These are phyloP conservation scores for Rhizopogon parksii DNA, from an alignment of 1,284 basidiomycete species.

Conservation along the genomic window DNA sequence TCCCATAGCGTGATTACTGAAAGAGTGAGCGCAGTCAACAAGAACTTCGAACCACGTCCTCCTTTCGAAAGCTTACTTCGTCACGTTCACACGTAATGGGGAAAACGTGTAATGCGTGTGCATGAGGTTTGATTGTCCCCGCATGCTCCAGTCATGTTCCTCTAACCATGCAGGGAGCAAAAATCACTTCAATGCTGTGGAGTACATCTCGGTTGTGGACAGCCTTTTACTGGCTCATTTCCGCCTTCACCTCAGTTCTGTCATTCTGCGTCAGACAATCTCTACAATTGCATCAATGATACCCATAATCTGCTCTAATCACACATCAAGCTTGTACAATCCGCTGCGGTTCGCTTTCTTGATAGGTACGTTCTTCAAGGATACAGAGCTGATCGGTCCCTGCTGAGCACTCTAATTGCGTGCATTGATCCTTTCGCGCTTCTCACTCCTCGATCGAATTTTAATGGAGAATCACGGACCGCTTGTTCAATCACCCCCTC, in stretches of 20 bases:
- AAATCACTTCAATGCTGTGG: not conserved
- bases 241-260: not conserved
- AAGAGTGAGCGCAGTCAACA: not conserved
- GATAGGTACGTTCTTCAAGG: not conserved
- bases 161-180: not conserved
- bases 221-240: not conserved
- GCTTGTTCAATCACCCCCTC: not conserved
- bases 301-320: not conserved
- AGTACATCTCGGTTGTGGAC: not conserved
- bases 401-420: not conserved
- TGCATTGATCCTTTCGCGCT: not conserved
- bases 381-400: not conserved
- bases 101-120: not conserved
- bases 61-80: not conserved
- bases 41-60: not conserved
- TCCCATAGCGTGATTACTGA: not conserved
- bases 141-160: not conserved
- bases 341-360: not conserved
- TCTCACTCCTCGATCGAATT: not conserved
- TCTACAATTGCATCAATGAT: not conserved
- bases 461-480: not conserved
- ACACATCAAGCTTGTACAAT: not conserved
- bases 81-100: not conserved
- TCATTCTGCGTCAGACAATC: not conserved
- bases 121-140: not conserved